Evolutionary conservation across 2,329 filamentous ascomycete species (phyloP), one percentile per base, ranked within the genome.

Genomic region (Cladophialophora psammophila): DNA sequence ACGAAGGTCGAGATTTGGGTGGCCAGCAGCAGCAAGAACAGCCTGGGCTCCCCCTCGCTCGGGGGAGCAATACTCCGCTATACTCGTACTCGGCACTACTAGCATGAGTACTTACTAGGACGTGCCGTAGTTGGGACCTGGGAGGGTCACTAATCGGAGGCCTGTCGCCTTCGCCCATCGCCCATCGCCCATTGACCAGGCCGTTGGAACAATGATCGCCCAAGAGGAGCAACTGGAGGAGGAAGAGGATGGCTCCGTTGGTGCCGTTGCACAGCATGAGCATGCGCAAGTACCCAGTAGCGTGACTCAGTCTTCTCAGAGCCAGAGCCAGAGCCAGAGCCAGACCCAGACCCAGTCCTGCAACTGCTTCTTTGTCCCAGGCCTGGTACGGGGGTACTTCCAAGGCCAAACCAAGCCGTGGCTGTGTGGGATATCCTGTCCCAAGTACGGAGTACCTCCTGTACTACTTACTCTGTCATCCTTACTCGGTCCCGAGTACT

Each of bases 301-400:
- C 59, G 59, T 61, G 59, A 61, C 59, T 48, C 42, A 61, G 52
- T 13, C 52, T 61, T 48, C 59, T 52, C 59, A 45, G 5, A 18
- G 38, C 18, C 10, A 26, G 35, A 18, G 13, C 31, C 45, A 45
- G 15, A 34, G n/a, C n/a, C 59, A 61, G 5, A 18, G 38, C 18
- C 10, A 26, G 35, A 18, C 10, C 31, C 45, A 45, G 15, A 34
- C 26, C 45, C 26, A 26, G 26, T 26, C 26, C 3, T 26, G 26
- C 26, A 26, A 26, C 26, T 26, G 26, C 26, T 26, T 26, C 26
- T 26, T 26, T 26, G 26, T 26, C 26, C 26, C 26, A 3, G 26
- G 26, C 3, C 26, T 26, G 26, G 26, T 26, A 26, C 26, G 26
- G 26, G 26, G 26, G 26, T 26, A 26, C 26, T 26, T 26, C 26